Evolutionary conservation across 345 rosid genomes (phyloP), one percentile per base, ranked within the genome.

Genomic region (Salix caprea): DNA sequence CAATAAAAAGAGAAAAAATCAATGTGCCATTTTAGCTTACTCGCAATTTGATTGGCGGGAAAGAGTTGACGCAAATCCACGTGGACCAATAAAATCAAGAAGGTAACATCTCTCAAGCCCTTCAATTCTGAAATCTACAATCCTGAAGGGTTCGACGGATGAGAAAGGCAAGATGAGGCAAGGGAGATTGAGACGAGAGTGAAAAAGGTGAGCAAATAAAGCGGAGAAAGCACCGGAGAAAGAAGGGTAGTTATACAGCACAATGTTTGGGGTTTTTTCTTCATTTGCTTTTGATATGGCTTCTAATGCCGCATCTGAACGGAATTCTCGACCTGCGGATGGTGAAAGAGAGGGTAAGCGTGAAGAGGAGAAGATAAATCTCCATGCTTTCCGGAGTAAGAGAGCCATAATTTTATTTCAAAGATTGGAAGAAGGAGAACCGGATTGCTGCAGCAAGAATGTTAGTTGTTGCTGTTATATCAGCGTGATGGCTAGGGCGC

Each of bases 191-290:
- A 87, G 82, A 46, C 82, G 96, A 58, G 91, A 85, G 85, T 91
- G 97, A 84, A 87, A 91, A 83, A 89, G 90, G 67, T 79, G 89
- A 78, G 97, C 93, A 76, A 91, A 90, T 83, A 92, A 84, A 83
- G 97, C 95, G 15, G 93, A 89, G 81, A 86, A 88, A 1, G 94
- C 94, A 40, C 99, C 99, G 6, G 99, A 88, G 84, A 89, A 88
- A 1, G 97, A 94, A 1, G 99, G 97, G 78, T 92, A 94, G 73
- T 91, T 92, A 84, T 94, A 95, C 4, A 91, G 87, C 3, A 85
- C 91, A 68, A 91, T 58, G 71, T 85, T 90, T 21, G 84, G 85
- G 50, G 86, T 87, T 64, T 82, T 88, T 78, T 89, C 90, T 77
- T 88, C 93, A 3, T 80, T 65, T 6, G 94, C 92, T 80, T 80